Evolutionary conservation across 164 flowering plant species (phyloP).

Genomic region (Aristolochia contorta): DNA sequence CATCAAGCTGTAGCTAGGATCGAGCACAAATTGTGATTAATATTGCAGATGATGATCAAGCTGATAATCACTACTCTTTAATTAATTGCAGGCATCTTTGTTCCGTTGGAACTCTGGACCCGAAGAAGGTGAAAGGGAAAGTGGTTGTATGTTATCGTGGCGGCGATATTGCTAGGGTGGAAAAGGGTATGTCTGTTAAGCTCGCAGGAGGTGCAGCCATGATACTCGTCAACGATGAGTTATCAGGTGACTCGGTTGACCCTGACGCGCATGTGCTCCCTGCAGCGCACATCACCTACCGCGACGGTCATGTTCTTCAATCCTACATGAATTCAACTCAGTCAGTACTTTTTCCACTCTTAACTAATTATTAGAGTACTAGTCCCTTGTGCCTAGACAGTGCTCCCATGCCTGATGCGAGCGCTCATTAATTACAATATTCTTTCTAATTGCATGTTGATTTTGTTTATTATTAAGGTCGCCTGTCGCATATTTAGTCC

Average conservation of each 20-base stretch:
- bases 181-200: slow-evolving; percentile 28
- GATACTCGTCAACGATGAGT: slow-evolving; percentile 37
- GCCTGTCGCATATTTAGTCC: slow-evolving; percentile 45
- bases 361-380: not conserved
- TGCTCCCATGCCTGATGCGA: too few species aligned
- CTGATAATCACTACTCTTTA: not conserved
- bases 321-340: slow-evolving; percentile 39
- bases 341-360: slow-evolving; percentile 9
- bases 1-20: too few species aligned
- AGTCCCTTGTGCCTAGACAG: too few species aligned
- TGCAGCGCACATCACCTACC: slow-evolving; percentile 29
- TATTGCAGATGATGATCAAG: too few species aligned
- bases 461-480: slow-evolving; percentile 28
- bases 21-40: too few species aligned
- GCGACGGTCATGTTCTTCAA: slow-evolving; percentile 28
- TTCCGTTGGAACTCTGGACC: slow-evolving; percentile 28
- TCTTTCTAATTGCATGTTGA: too few species aligned
- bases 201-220: slow-evolving; percentile 52
- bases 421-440: too few species aligned
- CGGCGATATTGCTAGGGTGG: slow-evolving; percentile 24
- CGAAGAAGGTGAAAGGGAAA: slow-evolving; percentile 46
- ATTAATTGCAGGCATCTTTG: slow-evolving; percentile 12
- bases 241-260: slow-evolving; percentile 22
- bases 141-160: slow-evolving; percentile 56
- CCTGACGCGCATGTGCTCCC: slow-evolving; percentile 48